These are phyloP conservation scores for Helminthosporium solani DNA, from an alignment of 2,329 filamentous ascomycete genomes.

Conservation along the genomic window DNA sequence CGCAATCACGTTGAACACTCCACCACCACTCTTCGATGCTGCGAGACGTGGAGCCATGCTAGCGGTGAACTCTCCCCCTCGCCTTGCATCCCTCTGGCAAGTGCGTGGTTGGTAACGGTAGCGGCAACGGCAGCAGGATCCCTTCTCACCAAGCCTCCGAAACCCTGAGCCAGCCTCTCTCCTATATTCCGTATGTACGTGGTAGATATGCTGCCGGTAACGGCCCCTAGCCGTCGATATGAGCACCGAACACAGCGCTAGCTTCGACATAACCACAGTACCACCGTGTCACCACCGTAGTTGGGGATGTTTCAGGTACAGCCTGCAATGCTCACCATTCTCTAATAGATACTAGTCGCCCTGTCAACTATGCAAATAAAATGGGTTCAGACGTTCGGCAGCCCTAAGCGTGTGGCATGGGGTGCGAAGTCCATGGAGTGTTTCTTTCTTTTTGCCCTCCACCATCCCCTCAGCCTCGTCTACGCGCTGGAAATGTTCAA, in stretches of 20 bases:
- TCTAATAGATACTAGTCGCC: not conserved
- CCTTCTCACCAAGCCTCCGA: no score
- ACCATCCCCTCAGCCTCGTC: no score
- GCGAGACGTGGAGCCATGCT: slow-evolving; percentile 34
- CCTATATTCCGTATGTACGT: not conserved
- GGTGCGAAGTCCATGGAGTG: no score
- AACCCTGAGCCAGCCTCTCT: not conserved
- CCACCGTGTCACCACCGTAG: slow-evolving; percentile 2
- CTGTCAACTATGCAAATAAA: not conserved
- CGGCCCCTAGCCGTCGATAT: no score
- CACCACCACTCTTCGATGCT: no score
- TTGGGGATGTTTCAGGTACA: slow-evolving; percentile 7
- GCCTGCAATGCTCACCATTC: not conserved
- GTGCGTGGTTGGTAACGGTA: no score
- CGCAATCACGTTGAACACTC: not conserved
- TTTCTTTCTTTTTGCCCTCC: no score
- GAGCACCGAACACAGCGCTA: slow-evolving; percentile 4
- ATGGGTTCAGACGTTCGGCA: no score
- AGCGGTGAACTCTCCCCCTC: slow-evolving; percentile 11
- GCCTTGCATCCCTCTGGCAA: slow-evolving; percentile 15
- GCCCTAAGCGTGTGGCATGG: no score
- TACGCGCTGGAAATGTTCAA: no score
- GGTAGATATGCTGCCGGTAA: no score
- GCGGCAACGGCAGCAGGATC: no score
- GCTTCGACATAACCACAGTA: slow-evolving; percentile 1